phyloP scores from a whole-genome alignment of 1,284 basidiomycete genomes.

The Fistulina hepatica region DNA sequence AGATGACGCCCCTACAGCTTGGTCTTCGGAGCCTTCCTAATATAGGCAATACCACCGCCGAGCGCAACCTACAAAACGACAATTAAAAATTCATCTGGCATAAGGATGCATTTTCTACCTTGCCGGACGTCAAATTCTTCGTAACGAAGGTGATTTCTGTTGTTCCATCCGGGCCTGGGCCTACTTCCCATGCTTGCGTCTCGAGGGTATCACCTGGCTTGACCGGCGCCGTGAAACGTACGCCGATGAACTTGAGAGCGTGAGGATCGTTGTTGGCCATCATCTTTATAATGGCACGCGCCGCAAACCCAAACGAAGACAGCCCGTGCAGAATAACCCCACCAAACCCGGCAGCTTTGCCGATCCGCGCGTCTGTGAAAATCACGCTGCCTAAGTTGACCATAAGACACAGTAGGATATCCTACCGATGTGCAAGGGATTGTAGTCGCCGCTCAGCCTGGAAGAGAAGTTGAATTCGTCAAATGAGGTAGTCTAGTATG shows the following conservation, averaged over 20 bases:
- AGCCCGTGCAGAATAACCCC: conserved; percentile 79
- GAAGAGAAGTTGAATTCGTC: no score
- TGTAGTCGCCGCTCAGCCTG: conserved; percentile 78
- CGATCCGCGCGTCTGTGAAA: conserved; percentile 53
- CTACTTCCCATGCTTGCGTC: conserved; percentile 70
- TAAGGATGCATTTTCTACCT: conserved; percentile 31
- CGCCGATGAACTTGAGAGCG: conserved; percentile 55
- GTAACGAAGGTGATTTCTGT: conserved; percentile 64
- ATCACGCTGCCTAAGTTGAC: not conserved
- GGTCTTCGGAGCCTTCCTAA: conserved; percentile 40
- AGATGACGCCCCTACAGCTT: no score
- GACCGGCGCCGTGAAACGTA: conserved; percentile 71
- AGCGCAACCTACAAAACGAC: conserved; percentile 31
- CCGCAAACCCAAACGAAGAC: conserved; percentile 66
- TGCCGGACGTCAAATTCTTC: conserved; percentile 57
- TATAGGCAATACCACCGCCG: conserved; percentile 48
- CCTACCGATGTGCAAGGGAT: conserved; percentile 73
- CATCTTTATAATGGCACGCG: conserved; percentile 56
- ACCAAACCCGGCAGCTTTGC: conserved; percentile 62
- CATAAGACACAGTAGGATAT: not conserved
- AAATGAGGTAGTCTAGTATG: no score
- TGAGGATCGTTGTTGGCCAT: conserved; percentile 49
- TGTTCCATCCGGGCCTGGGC: conserved; percentile 51
- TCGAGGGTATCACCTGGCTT: conserved; percentile 71
- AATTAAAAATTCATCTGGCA: not conserved